A percentile compares a stretch with the other conserved stretches of the same genome.
These are phyloP conservation scores for Penicillium verrucosum DNA, from an alignment of 2,329 filamentous ascomycete genomes.

Conservation along the genomic window DNA sequence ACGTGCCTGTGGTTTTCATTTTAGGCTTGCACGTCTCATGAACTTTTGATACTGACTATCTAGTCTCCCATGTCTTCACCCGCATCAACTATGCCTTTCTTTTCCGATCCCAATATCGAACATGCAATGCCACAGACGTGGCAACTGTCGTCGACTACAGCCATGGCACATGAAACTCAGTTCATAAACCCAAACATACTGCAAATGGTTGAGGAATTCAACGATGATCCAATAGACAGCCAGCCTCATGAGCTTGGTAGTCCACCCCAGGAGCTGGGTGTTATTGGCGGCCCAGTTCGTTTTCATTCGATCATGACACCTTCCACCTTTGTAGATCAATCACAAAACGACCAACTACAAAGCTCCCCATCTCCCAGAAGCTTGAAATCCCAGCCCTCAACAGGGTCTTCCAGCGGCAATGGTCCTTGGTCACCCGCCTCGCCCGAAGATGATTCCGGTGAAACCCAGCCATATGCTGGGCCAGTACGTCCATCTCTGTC, in stretches of 20 bases:
- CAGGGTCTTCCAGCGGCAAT: not conserved
- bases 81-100: not conserved
- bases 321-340: not conserved
- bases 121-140: not conserved
- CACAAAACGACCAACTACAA: not conserved
- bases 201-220: not conserved
- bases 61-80: not conserved
- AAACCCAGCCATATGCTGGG: not conserved
- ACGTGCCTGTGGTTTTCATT: not conserved
- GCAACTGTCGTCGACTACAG: not conserved
- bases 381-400: not conserved
- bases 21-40: not conserved
- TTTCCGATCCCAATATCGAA: not conserved
- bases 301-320: not conserved
- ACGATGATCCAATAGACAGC: too few relatives aligned
- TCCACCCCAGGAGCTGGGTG: not conserved
- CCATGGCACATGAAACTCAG: not conserved
- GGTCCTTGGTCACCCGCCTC: too few relatives aligned
- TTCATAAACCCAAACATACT: not conserved
- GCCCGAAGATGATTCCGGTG: not conserved
- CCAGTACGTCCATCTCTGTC: not conserved
- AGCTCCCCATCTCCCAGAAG: not conserved
- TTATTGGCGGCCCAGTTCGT: not conserved
- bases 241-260: not conserved
- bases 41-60: not conserved